Base-by-base conservation (phyloP, 129 eudicot genomes). In the Chrysanthemum makinoi region DNA sequence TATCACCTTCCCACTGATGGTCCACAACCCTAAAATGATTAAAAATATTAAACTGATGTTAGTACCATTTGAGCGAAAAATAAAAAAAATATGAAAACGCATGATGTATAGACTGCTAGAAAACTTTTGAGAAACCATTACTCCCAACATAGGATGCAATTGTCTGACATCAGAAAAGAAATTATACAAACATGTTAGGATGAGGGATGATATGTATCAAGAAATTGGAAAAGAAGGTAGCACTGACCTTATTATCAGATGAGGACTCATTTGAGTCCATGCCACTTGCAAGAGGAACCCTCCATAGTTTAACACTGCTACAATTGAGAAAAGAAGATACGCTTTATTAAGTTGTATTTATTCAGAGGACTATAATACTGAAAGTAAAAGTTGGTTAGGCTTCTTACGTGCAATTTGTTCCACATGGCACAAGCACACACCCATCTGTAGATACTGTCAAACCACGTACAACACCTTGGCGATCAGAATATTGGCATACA, bases 261-360 rank as follows among this genome's bases (percentile, higher is more conserved):
- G 82, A 72, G 35, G 65, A 3, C 35, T 30, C 84, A 74, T 80
- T 76, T 47, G 80, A 81, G 44, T 80, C 87, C 57, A 80, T 74
- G 28, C 69, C 79, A 60, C 86, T 69, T 69, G 90, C 74, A 82
- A 62, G 72, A 74, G 98, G 98, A 72, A 87, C 84, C 78, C 80
- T 89, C 97, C 98, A 94, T n/a, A 87, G 86, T 77, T 90, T 86
- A 52, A 94, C 98, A 77, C 97, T 94, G 86, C n/a, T n/a, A n/a
- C n/a, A n/a, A 54, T 77, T 46, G 60, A 57, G 15, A 66, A 66
- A 44, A 65, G 19, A 44, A 59, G 26, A 44, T 9, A 46, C 11
- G 48, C 2, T 68, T 59, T 30, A 74, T 56, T 54, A 44, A n/a
- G 16, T 17, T 62, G 58, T 62, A 8, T 13, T 67, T 13, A 74